Evolutionary conservation across 306 rosid genomes (phyloP).

Genomic region (Casuarina glauca): DNA sequence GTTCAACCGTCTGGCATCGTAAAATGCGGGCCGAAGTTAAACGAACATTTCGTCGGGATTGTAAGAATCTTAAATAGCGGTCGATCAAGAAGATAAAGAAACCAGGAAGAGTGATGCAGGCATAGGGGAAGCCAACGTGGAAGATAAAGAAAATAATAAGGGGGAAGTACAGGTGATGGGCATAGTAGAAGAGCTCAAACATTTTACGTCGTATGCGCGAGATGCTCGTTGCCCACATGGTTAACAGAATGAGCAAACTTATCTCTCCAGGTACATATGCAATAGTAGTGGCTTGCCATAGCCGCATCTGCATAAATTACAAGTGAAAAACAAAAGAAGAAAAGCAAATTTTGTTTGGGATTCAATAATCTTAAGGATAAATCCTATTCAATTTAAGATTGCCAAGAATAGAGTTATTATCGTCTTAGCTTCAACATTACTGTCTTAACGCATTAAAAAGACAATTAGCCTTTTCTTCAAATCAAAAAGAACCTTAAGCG

Average conservation of each 20-base stretch:
- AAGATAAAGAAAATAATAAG: conserved; percentile 42
- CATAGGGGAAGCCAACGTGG: conserved; percentile 39
- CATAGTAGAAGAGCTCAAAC: conserved; percentile 48
- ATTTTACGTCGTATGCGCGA: conserved; percentile 39
- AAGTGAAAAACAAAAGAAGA: too few relatives aligned
- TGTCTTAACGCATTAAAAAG: not conserved
- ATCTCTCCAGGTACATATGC: conserved; percentile 43
- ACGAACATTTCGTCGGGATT: conserved; percentile 28
- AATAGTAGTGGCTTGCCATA: conserved; percentile 30
- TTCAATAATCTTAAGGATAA: not conserved
- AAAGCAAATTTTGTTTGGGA: not conserved
- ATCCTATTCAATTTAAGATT: too few relatives aligned
- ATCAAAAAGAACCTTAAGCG: too few relatives aligned
- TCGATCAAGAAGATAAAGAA: conserved; percentile 46
- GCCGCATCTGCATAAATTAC: conserved; percentile 28
- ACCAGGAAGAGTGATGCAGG: conserved; percentile 45
- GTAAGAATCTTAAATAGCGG: conserved; percentile 43
- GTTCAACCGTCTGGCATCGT: conserved; percentile 36
- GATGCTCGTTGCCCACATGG: conserved; percentile 39
- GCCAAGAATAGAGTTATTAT: too few relatives aligned
- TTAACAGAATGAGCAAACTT: conserved; percentile 30
- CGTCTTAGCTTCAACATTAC: too few relatives aligned
- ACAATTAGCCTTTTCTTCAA: too few relatives aligned
- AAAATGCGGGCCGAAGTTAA: conserved; percentile 32
- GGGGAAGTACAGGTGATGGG: conserved; percentile 42